Base-by-base conservation (phyloP, 2,329 filamentous ascomycete species). In the Alternaria postmessia region DNA sequence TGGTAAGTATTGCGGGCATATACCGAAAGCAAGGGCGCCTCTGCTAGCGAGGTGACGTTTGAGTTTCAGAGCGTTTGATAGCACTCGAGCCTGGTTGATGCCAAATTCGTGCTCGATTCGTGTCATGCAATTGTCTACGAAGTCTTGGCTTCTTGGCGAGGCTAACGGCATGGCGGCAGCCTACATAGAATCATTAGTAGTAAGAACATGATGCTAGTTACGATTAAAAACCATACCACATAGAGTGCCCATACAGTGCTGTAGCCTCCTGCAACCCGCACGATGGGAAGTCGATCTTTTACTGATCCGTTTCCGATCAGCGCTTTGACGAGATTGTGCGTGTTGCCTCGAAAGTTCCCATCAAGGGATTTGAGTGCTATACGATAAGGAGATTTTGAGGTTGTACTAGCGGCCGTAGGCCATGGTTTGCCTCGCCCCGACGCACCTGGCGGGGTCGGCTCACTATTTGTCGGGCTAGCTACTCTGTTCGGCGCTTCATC, bases 81-180 rank as follows among this genome's bases (percentile, higher is more conserved):
- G 60, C 5, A 78, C 66, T n/a, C 61, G 67, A 2, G 73, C 74
- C 41, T 78, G 75, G 9, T 71, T 73, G 46, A 78, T 71, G 0
- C 76, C 76, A 52, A 77, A 77, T 28, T 76, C 73, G 5, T 43
- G 86, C 64, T 87, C 87, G 68, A 91, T 90, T 73, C 89, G 84
- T 77, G 89, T 87, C 59, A 92, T 80, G 9, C 89, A 69, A 2
- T 46, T 54, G 7, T 70, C 28, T 0, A 72, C 63, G 39, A 64
- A 78, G n/a, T 67, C 62, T 43, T 75, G 73, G 16, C 64, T 66
- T 14, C 67, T 42, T 0, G 62, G 58, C 1, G 66, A 68, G 0
- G 75, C 74, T 2, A 69, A 67, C 1, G 71, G 70, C 60, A 68
- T 75, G 8, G 72, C 47, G 20, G 71, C 75, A 0, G 74, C 71